Evolutionary conservation across 176 grass and related monocot species (phyloP).

Genomic region (Rhynchospora tenuis): DNA sequence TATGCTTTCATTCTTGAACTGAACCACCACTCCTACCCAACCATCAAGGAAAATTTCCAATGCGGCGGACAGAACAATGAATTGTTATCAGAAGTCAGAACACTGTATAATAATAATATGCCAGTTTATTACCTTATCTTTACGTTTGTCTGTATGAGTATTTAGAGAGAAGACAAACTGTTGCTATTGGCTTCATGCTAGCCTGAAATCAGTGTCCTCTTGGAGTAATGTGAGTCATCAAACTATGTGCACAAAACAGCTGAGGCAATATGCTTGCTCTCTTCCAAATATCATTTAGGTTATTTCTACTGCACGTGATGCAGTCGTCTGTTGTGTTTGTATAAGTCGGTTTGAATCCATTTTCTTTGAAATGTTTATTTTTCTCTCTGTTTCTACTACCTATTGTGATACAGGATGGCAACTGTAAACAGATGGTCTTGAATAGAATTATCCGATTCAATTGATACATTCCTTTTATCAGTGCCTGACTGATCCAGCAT

Average conservation of each 20-base stretch:
- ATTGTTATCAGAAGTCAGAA: not conserved
- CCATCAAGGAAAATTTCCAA: not conserved
- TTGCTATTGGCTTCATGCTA: not conserved
- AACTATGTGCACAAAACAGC: not conserved
- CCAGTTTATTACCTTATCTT: not conserved
- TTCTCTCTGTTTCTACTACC: not conserved
- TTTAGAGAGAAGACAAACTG: not conserved
- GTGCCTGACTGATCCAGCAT: not conserved
- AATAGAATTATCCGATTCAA: not conserved
- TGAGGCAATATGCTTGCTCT: not conserved
- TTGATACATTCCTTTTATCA: not conserved
- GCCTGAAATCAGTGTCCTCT: not conserved
- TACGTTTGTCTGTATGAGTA: not conserved
- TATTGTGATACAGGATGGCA: not conserved
- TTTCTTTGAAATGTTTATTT: not conserved
- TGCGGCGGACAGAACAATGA: not conserved
- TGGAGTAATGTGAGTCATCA: not conserved
- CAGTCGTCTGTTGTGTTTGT: not conserved
- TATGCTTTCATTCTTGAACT: not conserved
- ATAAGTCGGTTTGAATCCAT: not conserved
- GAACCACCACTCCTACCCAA: not conserved
- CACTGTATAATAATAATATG: not conserved
- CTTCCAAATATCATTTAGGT: not conserved
- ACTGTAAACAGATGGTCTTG: not conserved
- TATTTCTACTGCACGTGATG: constrained; percentile 2